Evolutionary conservation across 371 early-diverging fungal genomes (phyloP).

Genomic region (Lichtheimia ornata): DNA sequence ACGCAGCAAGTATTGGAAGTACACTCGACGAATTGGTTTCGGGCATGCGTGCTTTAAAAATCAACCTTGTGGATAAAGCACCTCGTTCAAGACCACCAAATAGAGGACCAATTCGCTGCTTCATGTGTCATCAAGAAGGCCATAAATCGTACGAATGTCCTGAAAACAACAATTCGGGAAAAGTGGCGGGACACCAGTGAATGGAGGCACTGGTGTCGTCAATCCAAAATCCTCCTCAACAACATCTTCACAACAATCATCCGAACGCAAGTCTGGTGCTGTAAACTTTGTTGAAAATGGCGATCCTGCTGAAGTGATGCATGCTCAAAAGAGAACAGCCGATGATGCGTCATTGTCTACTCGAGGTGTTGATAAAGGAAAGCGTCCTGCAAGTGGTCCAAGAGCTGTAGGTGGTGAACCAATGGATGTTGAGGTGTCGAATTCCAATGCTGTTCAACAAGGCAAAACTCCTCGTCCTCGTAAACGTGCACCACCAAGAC

Average conservation of each 20-base stretch:
- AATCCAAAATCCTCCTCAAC: neutral
- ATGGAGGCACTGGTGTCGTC: neutral
- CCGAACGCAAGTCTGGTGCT: neutral
- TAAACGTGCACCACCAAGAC: constrained; percentile 16
- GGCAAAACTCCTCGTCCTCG: neutral
- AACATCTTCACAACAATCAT: neutral
- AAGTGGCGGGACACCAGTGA: neutral
- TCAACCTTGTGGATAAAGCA: neutral
- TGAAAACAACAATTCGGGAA: neutral
- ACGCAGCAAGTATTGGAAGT: no score
- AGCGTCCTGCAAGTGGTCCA: neutral
- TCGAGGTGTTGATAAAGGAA: neutral
- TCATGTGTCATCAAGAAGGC: neutral
- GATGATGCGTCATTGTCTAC: neutral
- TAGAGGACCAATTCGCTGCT: neutral
- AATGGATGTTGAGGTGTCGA: neutral
- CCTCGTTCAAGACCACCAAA: neutral
- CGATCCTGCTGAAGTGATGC: neutral
- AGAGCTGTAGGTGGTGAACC: neutral
- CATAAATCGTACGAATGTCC: neutral
- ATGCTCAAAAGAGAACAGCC: neutral
- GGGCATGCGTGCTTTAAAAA: neutral
- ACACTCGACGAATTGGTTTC: neutral
- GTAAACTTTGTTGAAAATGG: neutral
- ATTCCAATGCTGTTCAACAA: neutral